phyloP scores from a whole-genome alignment of 148 eudicot genomes.

The Nyssa sinensis region DNA sequence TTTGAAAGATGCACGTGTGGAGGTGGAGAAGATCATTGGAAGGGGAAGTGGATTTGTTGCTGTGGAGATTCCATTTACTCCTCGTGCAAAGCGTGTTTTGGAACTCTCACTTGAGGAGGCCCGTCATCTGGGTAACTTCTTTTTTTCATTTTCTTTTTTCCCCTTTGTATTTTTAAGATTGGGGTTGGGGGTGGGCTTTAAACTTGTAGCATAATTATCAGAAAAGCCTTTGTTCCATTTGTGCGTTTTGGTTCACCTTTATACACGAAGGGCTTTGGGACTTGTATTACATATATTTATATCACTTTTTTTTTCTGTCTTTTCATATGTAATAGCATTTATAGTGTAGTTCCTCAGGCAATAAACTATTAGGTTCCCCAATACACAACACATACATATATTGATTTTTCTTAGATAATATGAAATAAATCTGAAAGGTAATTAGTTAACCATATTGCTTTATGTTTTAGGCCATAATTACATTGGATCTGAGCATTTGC shows the following conservation, averaged over 20 bases:
- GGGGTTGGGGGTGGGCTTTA: not conserved
- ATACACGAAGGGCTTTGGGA: too few relatives aligned
- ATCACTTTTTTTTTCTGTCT: not conserved
- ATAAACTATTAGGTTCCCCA: not conserved
- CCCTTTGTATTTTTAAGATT: too few relatives aligned
- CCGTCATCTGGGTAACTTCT: constrained; percentile 67
- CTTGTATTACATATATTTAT: not conserved
- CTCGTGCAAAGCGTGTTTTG: constrained; percentile 88
- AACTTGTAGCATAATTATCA: not conserved
- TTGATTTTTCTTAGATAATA: too few relatives aligned
- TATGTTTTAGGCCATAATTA: constrained; percentile 54
- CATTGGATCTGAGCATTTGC: constrained; percentile 71
- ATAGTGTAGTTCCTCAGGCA: not conserved
- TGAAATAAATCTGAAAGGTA: not conserved
- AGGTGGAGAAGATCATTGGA: constrained; percentile 86
- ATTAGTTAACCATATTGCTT: not conserved
- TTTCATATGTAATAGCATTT: not conserved
- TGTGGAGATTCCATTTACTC: constrained; percentile 82
- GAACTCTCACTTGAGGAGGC: constrained; percentile 82
- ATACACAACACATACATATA: not conserved
- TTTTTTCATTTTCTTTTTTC: not conserved
- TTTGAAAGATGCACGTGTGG: constrained; percentile 84
- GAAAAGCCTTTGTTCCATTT: not conserved
- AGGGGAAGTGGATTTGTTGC: constrained; percentile 85
- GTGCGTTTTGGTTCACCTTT: too few relatives aligned